Base-by-base conservation (phyloP, 805 yeast species). In the Alloascoidea africana region DNA sequence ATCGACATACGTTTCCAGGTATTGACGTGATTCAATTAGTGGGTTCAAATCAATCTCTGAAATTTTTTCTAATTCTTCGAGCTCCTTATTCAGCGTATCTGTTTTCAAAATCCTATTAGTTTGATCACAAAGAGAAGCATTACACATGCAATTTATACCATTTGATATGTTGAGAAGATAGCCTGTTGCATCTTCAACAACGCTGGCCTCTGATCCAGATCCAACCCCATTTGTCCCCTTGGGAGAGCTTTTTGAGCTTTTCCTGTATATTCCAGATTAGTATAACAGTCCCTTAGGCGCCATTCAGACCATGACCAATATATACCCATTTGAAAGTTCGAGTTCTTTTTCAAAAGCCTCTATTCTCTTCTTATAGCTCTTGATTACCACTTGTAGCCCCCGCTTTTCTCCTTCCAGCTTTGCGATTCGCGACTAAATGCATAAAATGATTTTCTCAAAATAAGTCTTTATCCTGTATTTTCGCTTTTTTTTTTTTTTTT, bases 371-470 rank as follows among this genome's bases (percentile, higher is more conserved):
- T 42, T 39, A 30, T 50, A 47, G 32, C 46, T 42, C 32, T 48
- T 52, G 6, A 46, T 40, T 18, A 46, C 27, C 13, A 47, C 43
- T 43, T 49, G 55, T n/a, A 56, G 49, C 27, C 53, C 63, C 27
- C 60, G 56, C 44, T 69, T 70, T 43, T 73, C 77, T 30, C 73
- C 67, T 44, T 72, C 76, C 14, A 73, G 54, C 36, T 59, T 60
- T 3, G 72, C 64, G 35, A 73, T 67, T 19, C 63, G 57, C 33
- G 58, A 47, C 52, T 44, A 33, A 34, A 14, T 47, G 18, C 6
- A 19, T 16, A 13, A 5, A 34, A 35, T 4, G 4, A 16, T 14
- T 15, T 34, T 15, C 27, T 16, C 4, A 16, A 4, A 15, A 34
- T 14, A 15, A 15, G 14, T 34, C 14, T 15, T 3, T 15, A 16